phyloP scores from a whole-genome alignment of 78 protist species.

The Paulinella micropora region DNA sequence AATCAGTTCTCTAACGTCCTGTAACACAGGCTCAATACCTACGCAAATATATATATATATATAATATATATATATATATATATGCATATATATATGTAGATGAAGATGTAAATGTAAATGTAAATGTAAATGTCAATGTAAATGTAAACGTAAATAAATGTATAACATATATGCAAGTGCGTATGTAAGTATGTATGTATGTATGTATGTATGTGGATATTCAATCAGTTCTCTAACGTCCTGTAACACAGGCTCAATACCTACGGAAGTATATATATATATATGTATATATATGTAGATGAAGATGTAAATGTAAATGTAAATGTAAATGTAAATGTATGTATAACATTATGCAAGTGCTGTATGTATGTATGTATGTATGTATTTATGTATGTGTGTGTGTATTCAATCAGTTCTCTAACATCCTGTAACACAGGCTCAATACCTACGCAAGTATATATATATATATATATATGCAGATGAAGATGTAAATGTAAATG shows the following conservation, averaged over 20 bases:
- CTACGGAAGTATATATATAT: slow-evolving; percentile 34
- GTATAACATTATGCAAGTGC: too few relatives aligned
- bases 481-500: background rate
- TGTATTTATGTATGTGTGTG: too few relatives aligned
- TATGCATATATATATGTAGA: background rate
- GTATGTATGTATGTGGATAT: background rate
- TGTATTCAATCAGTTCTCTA: too few relatives aligned
- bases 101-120: background rate
- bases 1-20: slow-evolving; percentile 59
- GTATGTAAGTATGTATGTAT: background rate
- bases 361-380: too few relatives aligned
- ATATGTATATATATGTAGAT: too few relatives aligned
- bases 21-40: slow-evolving; percentile 51
- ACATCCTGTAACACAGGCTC: too few relatives aligned
- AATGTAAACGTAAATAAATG: background rate
- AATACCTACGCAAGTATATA: background rate
- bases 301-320: too few relatives aligned
- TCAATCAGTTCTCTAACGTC: slow-evolving; percentile 64
- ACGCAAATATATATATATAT: slow-evolving; percentile 20
- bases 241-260: slow-evolving; percentile 46
- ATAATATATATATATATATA: background rate
- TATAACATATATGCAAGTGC: background rate
- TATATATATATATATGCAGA: background rate
- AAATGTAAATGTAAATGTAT: too few relatives aligned
- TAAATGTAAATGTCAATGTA: background rate